Evolutionary conservation across 2,329 filamentous ascomycete species (phyloP), one percentile per base, ranked within the genome.

Genomic region (Colletotrichum brevisporum): DNA sequence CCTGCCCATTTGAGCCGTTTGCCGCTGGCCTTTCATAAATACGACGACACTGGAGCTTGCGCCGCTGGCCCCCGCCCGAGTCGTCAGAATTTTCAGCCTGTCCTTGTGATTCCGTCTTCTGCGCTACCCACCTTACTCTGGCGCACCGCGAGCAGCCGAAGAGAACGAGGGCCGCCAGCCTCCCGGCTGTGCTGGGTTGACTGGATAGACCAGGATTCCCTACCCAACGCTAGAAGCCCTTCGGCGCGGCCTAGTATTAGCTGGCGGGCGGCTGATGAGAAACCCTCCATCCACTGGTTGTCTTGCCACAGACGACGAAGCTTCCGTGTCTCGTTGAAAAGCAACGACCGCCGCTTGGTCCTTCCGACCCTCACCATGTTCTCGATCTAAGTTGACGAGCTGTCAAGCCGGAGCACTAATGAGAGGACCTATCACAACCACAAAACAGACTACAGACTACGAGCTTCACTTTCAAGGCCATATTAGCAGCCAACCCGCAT

Each of bases 201-300:
- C 65, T 69, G 66, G 66, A 31, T 50, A 65, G 26, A 27, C 27
- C 39, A 36, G 54, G 31, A 55, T 54, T 18, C 48, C 54, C 48
- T 59, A 24, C 43, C 24, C n/a, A 45, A 50, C 65, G 53, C 65
- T 65, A 69, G 61, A 59, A 65, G 61, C 48, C 66, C 16, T 41
- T 60, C 48, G 41, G 31, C 31, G 45, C 31, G 48, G 12, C 53
- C 60, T 48, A 54, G 53, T 50, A 24, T 24, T 24, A 41, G 54
- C 39, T 52, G 24, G 53, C 48, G 27, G 31, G n/a, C 15, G 16
- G 21, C 39, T 65, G 27, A 15, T 16, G 45, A 21, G 18, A 5
- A 50, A n/a, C n/a, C 47, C 61, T 60, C 65, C 66, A 48, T 47
- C 61, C 31, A 45, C 54, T 51, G 50, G 54, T 51, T 69, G 12